These are phyloP conservation scores for Cupressus sempervirens DNA, from an alignment of 75 land plant genomes.

Conservation along the genomic window DNA sequence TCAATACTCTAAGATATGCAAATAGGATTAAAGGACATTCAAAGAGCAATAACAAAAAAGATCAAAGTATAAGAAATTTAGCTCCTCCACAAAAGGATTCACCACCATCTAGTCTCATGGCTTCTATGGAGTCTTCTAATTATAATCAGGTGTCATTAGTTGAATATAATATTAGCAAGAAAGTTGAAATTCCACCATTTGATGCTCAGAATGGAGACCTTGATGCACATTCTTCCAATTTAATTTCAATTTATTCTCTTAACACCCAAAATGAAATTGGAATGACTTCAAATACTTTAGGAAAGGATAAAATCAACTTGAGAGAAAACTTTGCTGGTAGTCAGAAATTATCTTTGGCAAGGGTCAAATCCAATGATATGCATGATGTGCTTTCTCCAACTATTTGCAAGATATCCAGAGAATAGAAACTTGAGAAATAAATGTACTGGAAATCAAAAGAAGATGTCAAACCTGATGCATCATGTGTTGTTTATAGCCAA, in stretches of 20 bases:
- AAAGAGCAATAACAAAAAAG: no score
- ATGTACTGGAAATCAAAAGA: constrained; percentile 7
- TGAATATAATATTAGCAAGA: constrained; percentile 43
- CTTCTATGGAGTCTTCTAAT: constrained; percentile 35
- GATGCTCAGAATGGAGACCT: constrained; percentile 6
- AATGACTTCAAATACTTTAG: constrained; percentile 3
- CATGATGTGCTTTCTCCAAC: constrained; percentile 20
- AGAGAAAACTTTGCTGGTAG: constrained; percentile 15
- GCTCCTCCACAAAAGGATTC: constrained; percentile 42
- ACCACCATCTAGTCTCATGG: constrained; percentile 34
- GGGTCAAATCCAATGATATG: constrained; percentile 1
- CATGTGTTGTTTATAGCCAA: background rate
- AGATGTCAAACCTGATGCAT: constrained; percentile 13
- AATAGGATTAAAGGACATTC: no score
- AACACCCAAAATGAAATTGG: constrained; percentile 9
- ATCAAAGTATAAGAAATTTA: constrained; percentile 2
- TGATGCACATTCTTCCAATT: no score
- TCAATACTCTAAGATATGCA: no score
- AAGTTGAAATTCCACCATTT: constrained; percentile 35
- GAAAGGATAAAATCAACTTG: constrained; percentile 4
- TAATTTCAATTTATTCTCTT: constrained; percentile 6
- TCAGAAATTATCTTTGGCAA: background rate
- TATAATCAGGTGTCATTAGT: constrained; percentile 47
- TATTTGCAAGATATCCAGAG: constrained; percentile 21
- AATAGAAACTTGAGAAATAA: constrained; percentile 23